These are phyloP conservation scores for Flagelloscypha sp. DNA, from an alignment of 768 basidiomycete genomes.

Conservation along the genomic window DNA sequence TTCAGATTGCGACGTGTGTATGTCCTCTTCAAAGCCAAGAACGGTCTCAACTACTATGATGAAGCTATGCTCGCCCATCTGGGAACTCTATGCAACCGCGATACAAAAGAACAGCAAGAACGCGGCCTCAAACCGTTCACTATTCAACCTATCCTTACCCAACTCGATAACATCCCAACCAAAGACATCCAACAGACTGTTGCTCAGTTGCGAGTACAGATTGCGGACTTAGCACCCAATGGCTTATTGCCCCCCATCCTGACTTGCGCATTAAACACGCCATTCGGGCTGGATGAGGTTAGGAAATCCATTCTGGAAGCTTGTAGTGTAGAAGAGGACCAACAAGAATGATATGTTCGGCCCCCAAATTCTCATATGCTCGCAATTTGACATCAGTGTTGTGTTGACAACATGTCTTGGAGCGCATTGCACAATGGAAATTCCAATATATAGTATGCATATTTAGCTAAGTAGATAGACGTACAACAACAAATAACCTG, in stretches of 20 bases:
- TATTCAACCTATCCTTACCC: conserved; percentile 66
- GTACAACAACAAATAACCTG: no score
- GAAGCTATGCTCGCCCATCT: conserved; percentile 53
- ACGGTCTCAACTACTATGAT: conserved; percentile 51
- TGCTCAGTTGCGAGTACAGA: conserved; percentile 35
- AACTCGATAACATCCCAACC: conserved; percentile 45
- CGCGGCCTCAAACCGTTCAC: conserved; percentile 41
- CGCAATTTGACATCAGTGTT: no score
- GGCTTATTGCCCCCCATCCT: conserved; percentile 64
- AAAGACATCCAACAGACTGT: conserved; percentile 27
- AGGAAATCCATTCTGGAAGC: conserved; percentile 52
- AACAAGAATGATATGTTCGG: conserved; percentile 1
- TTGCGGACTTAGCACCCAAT: conserved; percentile 46
- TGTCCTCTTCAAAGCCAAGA: conserved; percentile 61
- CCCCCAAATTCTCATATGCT: no score
- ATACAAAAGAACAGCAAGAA: conserved; percentile 20
- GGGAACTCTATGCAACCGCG: conserved; percentile 18
- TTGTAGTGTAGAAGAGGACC: conserved; percentile 32
- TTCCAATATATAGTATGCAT: no score
- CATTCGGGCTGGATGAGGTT: conserved; percentile 49
- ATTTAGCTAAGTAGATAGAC: no score
- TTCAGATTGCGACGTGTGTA: conserved; percentile 61
- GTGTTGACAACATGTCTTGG: no score
- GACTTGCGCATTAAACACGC: conserved; percentile 42
- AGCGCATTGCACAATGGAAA: no score